Conservation (phyloP, 306 rosid species). For the Medicago lupulina region DNA sequence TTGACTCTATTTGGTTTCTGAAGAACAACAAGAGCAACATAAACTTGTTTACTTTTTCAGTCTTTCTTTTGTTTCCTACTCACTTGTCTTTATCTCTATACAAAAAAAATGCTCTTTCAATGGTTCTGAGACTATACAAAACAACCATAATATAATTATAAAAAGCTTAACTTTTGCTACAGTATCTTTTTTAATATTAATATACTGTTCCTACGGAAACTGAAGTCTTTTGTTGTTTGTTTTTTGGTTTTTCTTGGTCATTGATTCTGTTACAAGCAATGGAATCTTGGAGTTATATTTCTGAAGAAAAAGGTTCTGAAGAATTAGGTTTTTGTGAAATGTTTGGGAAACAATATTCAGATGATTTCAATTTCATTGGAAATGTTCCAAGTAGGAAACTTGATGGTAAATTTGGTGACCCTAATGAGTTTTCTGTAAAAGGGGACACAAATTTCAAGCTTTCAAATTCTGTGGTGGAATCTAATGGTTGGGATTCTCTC, state of each 20-base stretch:
- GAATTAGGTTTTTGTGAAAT: slow-evolving; percentile 64
- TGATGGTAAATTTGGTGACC: slow-evolving; percentile 41
- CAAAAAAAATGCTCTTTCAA: slow-evolving; percentile 8
- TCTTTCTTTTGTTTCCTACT: slow-evolving; percentile 2
- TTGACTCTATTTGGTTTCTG: background rate
- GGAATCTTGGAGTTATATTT: slow-evolving; percentile 84
- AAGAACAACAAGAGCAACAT: background rate
- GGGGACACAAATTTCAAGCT: slow-evolving; percentile 61
- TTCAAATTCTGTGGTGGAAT: slow-evolving; percentile 60
- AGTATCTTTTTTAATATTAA: background rate
- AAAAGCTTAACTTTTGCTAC: background rate
- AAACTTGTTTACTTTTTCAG: too few species aligned
- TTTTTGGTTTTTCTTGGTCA: background rate
- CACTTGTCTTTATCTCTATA: background rate
- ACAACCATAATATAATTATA: background rate
- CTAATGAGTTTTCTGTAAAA: slow-evolving; percentile 37
- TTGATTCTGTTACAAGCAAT: slow-evolving; percentile 49
- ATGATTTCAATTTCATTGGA: slow-evolving; percentile 15
- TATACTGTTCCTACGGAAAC: background rate
- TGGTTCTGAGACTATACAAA: background rate
- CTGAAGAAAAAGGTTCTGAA: slow-evolving; percentile 67
- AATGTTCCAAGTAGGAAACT: background rate
- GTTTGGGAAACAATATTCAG: slow-evolving; percentile 52
- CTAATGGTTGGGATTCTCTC: slow-evolving; percentile 65
- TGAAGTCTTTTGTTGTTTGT: background rate